These are phyloP conservation scores for Leucogyrophana mollusca DNA, from an alignment of 768 basidiomycete species.

Conservation along the genomic window DNA sequence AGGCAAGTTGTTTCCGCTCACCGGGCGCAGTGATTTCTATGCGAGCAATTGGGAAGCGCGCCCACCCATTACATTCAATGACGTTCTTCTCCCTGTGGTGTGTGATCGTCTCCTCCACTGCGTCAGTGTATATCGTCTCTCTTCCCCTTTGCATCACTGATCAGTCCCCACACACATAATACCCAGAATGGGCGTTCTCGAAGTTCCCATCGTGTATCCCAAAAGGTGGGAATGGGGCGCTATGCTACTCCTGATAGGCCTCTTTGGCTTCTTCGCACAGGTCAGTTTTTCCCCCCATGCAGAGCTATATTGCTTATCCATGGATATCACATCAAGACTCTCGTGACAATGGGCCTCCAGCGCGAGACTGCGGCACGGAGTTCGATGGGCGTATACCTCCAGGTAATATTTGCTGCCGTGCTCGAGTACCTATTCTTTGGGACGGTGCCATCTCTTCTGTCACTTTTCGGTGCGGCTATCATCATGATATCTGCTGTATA, in stretches of 20 bases:
- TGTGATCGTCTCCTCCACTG: slow-evolving; percentile 25
- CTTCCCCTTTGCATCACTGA: not conserved
- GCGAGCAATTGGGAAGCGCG: slow-evolving; percentile 72
- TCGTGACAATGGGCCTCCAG: slow-evolving; percentile 62
- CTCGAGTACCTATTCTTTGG: slow-evolving; percentile 68
- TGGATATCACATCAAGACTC: slow-evolving; percentile 30
- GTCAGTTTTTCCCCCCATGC: slow-evolving; percentile 3
- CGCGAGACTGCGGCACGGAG: slow-evolving; percentile 65
- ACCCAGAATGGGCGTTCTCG: slow-evolving; percentile 10
- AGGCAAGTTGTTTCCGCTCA: not conserved
- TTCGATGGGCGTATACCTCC: slow-evolving; percentile 58
- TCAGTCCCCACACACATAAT: not conserved
- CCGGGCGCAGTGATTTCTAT: slow-evolving; percentile 42
- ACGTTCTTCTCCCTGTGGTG: slow-evolving; percentile 63
- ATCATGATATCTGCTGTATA: slow-evolving; percentile 65
- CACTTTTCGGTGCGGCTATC: slow-evolving; percentile 59
- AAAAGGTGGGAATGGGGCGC: slow-evolving; percentile 15
- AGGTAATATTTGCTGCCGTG: slow-evolving; percentile 63
- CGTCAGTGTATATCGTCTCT: slow-evolving; percentile 6
- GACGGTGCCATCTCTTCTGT: slow-evolving; percentile 53
- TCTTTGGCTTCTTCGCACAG: slow-evolving; percentile 15
- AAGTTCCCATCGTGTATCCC: slow-evolving; percentile 13
- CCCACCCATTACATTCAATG: slow-evolving; percentile 72
- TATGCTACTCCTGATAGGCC: slow-evolving; percentile 14
- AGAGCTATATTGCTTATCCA: not conserved